Evolutionary conservation across 2,329 filamentous ascomycete species (phyloP), one percentile per base, ranked within the genome.

Genomic region (Ceratocystiopsis brevicomis): DNA sequence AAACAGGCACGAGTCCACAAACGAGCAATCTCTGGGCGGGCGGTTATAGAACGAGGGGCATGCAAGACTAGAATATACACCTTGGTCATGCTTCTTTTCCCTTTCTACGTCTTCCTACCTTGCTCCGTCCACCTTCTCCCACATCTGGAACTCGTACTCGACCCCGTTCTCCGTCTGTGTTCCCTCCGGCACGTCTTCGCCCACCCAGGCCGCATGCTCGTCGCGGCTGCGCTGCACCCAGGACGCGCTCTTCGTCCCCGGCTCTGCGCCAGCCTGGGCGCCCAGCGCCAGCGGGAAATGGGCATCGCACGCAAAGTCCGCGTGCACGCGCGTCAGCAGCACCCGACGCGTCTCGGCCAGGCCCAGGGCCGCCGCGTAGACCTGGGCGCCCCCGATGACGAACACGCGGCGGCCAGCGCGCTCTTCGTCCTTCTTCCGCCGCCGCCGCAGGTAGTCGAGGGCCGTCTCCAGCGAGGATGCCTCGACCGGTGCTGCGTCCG

Each of bases 331-430:
- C 41, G 83, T 90, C 50, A 88, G 62, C 47, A 90, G 59, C 44
- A 90, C 69, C 37, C 76, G 63, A 52, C 64, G 68, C 37, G 76
- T 66, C 57, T 75, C 67, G 37, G 59, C 56, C 45, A 75, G 53
- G 51, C 62, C 56, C 54, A 96, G 64, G 14, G 84, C 78, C 18
- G 77, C 71, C 36, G 64, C 66, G 60, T 96, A 98, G 50, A 96
- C 78, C 62, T 86, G 80, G 44, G 76, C 81, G 5, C 90, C 90
- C 19, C 90, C 90, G 53, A 98, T 95, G 38, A 96, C 73, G 59
- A 87, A 96, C 4, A 85, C 68, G 52, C 72, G 71, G 10, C 68
- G 71, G 33, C 77, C 32, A 9, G 33, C 18, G 16, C 17, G n/a
- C 15, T 16, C 33, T n/a, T 18, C 35, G 3, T 19, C 19, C 4